These are phyloP conservation scores for Claviceps humidiphila DNA, from an alignment of 2,329 filamentous ascomycete species.

Conservation along the genomic window DNA sequence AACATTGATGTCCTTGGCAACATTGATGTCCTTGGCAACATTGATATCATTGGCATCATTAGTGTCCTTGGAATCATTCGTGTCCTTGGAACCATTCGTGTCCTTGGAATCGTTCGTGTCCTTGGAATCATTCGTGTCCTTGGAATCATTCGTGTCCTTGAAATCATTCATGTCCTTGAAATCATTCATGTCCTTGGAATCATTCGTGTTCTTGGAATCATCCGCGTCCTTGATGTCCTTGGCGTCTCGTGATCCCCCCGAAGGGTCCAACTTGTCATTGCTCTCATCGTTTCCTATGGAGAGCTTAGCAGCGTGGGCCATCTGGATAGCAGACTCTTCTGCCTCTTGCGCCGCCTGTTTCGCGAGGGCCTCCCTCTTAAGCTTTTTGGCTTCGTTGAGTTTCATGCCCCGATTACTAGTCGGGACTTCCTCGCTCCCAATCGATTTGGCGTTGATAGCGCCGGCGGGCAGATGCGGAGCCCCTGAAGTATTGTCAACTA, in stretches of 20 bases:
- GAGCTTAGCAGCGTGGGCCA: slow-evolving; percentile 33
- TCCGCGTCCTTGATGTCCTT: not conserved
- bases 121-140: too few relatives aligned
- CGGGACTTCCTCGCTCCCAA: slow-evolving; percentile 47
- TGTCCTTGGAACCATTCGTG: too few relatives aligned
- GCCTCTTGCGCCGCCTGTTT: slow-evolving; percentile 50
- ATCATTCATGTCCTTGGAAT: too few relatives aligned
- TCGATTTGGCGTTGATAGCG: slow-evolving; percentile 42
- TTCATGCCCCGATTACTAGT: slow-evolving; percentile 64
- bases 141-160: too few relatives aligned
- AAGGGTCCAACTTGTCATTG: slow-evolving; percentile 1
- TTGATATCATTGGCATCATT: too few relatives aligned
- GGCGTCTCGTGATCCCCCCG: slow-evolving; percentile 16
- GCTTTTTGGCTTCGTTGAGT: slow-evolving; percentile 63
- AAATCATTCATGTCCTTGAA: rapidly evolving
- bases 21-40: too few relatives aligned
- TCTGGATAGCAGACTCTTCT: slow-evolving; percentile 41
- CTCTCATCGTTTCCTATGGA: slow-evolving; percentile 20
- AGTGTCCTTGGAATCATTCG: too few relatives aligned
- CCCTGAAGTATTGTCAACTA: slow-evolving; percentile 37
- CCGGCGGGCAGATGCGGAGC: slow-evolving; percentile 42
- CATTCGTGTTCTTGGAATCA: too few relatives aligned
- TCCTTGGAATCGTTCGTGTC: too few relatives aligned
- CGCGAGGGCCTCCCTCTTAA: slow-evolving; percentile 53
- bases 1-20: too few relatives aligned